phyloP scores from a whole-genome alignment of 305 asterid genomes.

The Fraxinus baroniana region DNA sequence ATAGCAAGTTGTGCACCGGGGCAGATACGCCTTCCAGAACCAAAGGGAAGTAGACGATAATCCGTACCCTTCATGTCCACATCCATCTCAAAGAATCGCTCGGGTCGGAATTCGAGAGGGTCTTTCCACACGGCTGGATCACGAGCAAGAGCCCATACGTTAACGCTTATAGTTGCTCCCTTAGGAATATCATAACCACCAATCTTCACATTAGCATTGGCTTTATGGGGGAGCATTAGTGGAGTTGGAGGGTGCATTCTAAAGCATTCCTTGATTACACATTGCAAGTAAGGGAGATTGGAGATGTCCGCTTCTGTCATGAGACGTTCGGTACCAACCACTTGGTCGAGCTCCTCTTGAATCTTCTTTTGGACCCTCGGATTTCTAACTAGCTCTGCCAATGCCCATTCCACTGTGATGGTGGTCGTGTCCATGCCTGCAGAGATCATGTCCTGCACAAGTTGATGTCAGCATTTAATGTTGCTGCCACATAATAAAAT shows the following conservation, averaged over 20 bases:
- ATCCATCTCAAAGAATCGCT: slow-evolving; percentile 36
- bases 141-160: slow-evolving; percentile 40
- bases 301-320: slow-evolving; percentile 33
- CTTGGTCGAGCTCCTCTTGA: slow-evolving; percentile 38
- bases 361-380: slow-evolving; percentile 36
- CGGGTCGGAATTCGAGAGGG: slow-evolving; percentile 34
- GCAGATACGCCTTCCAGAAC: slow-evolving; percentile 69
- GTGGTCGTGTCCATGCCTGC: slow-evolving; percentile 43
- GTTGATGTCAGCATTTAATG: neutral
- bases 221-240: slow-evolving; percentile 42
- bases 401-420: slow-evolving; percentile 37
- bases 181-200: slow-evolving; percentile 37
- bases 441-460: slow-evolving; percentile 37
- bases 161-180: slow-evolving; percentile 33
- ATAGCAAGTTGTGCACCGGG: slow-evolving; percentile 74
- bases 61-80: slow-evolving; percentile 61
- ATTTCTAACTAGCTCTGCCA: slow-evolving; percentile 36
- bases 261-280: slow-evolving; percentile 29
- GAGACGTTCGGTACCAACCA: slow-evolving; percentile 21
- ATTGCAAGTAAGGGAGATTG: slow-evolving; percentile 36
- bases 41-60: slow-evolving; percentile 57
- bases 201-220: slow-evolving; percentile 30
- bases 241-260: slow-evolving; percentile 44
- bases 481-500: neutral
- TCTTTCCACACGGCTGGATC: slow-evolving; percentile 39